Percentiles rank a stretch among this genome's conserved stretches.
phyloP scores from a whole-genome alignment of 805 yeast species.

The Limtongia smithiae region DNA sequence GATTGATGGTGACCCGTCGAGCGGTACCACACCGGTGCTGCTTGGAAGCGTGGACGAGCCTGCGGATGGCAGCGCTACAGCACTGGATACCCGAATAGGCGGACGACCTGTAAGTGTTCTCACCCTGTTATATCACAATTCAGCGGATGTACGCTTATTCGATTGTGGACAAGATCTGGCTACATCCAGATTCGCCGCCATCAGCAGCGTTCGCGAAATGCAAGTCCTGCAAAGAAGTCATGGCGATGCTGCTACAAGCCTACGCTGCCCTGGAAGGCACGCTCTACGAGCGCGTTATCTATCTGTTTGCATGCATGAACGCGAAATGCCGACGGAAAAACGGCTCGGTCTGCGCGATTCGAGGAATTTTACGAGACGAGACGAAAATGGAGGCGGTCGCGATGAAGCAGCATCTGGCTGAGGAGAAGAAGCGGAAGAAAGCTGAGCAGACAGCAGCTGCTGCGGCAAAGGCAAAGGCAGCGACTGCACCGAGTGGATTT shows the following conservation, averaged over 20 bases:
- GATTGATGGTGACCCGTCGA: slow-evolving; percentile 6
- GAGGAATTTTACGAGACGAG: slow-evolving; percentile 69
- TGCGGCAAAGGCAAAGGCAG: slow-evolving; percentile 31
- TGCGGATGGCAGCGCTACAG: slow-evolving; percentile 27
- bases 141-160: neutral
- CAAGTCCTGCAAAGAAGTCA: slow-evolving; percentile 55
- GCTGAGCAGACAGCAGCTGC: slow-evolving; percentile 43
- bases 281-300: slow-evolving; percentile 74
- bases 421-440: slow-evolving; percentile 43
- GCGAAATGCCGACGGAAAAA: slow-evolving; percentile 61
- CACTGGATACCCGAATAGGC: slow-evolving; percentile 72
- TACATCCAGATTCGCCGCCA: slow-evolving; percentile 59
- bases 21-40: slow-evolving; percentile 34
- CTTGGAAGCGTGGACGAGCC: slow-evolving; percentile 38
- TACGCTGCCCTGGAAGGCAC: slow-evolving; percentile 71
- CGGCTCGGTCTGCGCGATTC: slow-evolving; percentile 70
- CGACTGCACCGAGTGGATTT: slow-evolving; percentile 31
- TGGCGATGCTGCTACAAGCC: slow-evolving; percentile 74
- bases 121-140: too few relatives aligned
- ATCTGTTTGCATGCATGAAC: slow-evolving; percentile 70
- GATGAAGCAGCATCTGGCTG: slow-evolving; percentile 35
- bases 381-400: slow-evolving; percentile 37
- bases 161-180: slow-evolving; percentile 47
- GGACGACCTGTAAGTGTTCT: slow-evolving; percentile 55
- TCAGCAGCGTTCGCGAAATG: slow-evolving; percentile 52